Evolutionary conservation across 2,329 filamentous ascomycete species (phyloP).

Genomic region (Sphaerulina musiva): DNA sequence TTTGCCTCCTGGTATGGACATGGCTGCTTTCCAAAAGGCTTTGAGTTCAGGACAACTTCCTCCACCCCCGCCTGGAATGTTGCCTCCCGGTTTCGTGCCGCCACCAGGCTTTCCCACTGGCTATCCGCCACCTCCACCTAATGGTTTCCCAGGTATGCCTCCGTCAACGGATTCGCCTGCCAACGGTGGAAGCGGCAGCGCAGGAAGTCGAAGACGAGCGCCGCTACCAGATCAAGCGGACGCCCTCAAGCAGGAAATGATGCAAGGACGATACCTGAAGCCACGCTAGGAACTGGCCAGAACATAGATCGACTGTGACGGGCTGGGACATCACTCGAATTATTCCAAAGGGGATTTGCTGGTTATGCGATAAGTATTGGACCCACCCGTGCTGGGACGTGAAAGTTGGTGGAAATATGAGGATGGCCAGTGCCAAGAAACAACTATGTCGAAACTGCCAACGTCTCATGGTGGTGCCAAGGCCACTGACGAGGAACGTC

Average conservation of each 20-base stretch:
- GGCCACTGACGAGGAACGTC: too few relatives aligned
- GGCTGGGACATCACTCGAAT: too few relatives aligned
- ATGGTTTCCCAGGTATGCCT: conserved; percentile 25
- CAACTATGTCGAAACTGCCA: too few relatives aligned
- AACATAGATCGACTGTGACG: too few relatives aligned
- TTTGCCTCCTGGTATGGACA: conserved; percentile 29
- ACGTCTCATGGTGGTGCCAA: too few relatives aligned
- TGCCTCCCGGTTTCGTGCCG: conserved; percentile 25
- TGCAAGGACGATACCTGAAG: conserved; percentile 46
- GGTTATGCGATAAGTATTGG: too few relatives aligned
- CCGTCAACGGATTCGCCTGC: conserved; percentile 21
- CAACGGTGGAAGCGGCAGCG: conserved; percentile 16
- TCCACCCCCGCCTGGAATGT: conserved; percentile 28
- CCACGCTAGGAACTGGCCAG: conserved; percentile 19
- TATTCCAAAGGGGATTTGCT: too few relatives aligned
- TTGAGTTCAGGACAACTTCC: conserved; percentile 26
- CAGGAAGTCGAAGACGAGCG: conserved; percentile 48
- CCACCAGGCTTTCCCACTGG: conserved; percentile 19
- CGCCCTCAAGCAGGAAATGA: conserved; percentile 71
- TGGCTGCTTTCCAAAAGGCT: conserved; percentile 30
- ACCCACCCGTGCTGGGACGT: too few relatives aligned
- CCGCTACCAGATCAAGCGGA: conserved; percentile 80
- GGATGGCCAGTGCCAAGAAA: too few relatives aligned
- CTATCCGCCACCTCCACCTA: conserved; percentile 27
- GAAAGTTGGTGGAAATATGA: too few relatives aligned